Base-by-base conservation (phyloP, 176 grass and related monocot species). In the Rhynchospora pubera region DNA sequence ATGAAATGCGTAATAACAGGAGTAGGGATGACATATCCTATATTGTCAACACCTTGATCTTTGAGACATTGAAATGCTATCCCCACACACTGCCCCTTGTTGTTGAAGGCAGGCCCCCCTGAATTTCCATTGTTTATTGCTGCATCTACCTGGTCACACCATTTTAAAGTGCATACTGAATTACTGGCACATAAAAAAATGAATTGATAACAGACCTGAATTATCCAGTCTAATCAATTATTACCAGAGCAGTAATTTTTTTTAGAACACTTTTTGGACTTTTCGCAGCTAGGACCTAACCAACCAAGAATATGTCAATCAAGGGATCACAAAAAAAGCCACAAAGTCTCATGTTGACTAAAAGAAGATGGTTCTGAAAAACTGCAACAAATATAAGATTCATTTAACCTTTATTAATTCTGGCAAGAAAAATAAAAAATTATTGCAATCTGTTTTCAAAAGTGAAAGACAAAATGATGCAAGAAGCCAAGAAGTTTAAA, bases 41-140 rank as follows among this genome's bases (percentile, higher is more conserved):
- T 98, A 84, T 94, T 98, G 84, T 98, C 96, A 9, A 79, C 96
- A 94, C 94, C 96, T 87, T 98, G 92, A 51, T 98, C 92, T 55
- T 98, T 98, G 76, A 98, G 92, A 81, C 92, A 98, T 78, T 98
- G 95, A 91, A 98, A 98, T 84, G 95, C 95, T 81, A 98, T 98
- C 68, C 95, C 95, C 14, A 98, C 92, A 8, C 92, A 98, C 81
- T 91, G 83, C 3, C 92, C 95, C 82, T 91, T 89, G 52, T 98
- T 90, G 79, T 91, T 98, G 72, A 98, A 98, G 85, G 95, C 95
- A 85, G 95, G 95, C 0, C 95, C 95, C 8, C 95, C 95, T 15
- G 95, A 98, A 87, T 98, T 98, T 75, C 95, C 95, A 45, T 90
- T 94, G 85, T 98, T 98, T 85, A 98, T 98, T 62, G 95, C 95